Percentiles rank a stretch among this genome's conserved stretches.
These are phyloP conservation scores for Kwoniella europaea DNA, from an alignment of 768 basidiomycete species.

Conservation along the genomic window DNA sequence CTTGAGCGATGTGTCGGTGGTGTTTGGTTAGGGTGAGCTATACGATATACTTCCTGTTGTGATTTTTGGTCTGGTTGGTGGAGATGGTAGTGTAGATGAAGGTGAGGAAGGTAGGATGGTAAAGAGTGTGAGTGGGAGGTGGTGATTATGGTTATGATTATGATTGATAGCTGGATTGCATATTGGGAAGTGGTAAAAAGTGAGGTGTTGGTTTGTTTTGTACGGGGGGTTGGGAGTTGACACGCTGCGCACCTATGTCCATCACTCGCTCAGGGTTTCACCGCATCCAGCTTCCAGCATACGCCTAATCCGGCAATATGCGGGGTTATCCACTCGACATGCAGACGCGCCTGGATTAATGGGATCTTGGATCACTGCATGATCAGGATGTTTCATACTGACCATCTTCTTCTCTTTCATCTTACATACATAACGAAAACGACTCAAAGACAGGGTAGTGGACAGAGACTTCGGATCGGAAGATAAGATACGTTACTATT, in stretches of 20 bases:
- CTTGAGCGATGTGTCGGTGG: conserved; percentile 23
- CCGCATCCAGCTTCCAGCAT: not conserved
- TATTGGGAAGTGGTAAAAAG: not conserved
- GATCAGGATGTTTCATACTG: conserved; percentile 1
- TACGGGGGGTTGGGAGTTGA: not conserved
- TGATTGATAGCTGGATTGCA: not conserved
- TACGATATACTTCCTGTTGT: too few relatives aligned
- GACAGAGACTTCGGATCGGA: not conserved
- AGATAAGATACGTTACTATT: too few relatives aligned
- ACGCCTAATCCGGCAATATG: conserved; percentile 21
- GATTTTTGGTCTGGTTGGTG: not conserved
- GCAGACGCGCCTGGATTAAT: not conserved
- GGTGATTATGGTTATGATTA: not conserved
- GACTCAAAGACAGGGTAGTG: not conserved
- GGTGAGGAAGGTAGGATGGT: not conserved
- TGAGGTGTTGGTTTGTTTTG: not conserved
- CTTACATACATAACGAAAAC: not conserved
- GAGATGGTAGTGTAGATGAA: not conserved
- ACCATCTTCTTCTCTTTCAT: not conserved
- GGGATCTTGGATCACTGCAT: too few relatives aligned
- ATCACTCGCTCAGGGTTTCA: conserved; percentile 1
- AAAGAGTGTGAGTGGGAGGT: not conserved
- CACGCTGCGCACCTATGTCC: not conserved
- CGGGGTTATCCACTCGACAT: conserved; percentile 6
- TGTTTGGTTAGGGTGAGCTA: not conserved